Evolutionary conservation across 2,329 filamentous ascomycete genomes (phyloP), one percentile per base, ranked within the genome.

Genomic region (Apiospora aurea): DNA sequence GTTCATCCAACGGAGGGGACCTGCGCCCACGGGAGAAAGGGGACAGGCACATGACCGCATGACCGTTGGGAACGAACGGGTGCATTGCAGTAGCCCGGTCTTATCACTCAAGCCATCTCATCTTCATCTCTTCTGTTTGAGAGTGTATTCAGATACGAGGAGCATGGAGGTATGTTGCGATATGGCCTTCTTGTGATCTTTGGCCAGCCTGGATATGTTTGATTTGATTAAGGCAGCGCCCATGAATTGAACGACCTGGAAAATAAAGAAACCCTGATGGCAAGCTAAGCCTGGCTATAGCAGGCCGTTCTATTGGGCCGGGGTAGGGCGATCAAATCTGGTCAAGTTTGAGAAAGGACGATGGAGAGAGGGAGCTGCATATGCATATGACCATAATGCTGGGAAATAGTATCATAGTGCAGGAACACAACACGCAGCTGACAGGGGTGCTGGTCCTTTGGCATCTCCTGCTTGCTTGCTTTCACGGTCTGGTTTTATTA

Each of bases 21-120:
- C 57, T 64, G 34, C 41, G 34, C 57, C 57, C 57, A 38, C 57
- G 26, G 57, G 57, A 16, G 8, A 64, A 64, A 41, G 57, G 57
- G 57, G 34, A 8, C 34, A 8, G 34, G 7, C 26, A 34, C 46
- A 49, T 49, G 49, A n/a, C n/a, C n/a, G 49, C 49, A 51, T 51
- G n/a, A 13, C 53, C 53, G 53, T 61, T 61, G 21, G 53, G 29
- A 38, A 61, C 21, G 18, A 38, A n/a, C 10, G 29, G 7, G 8
- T 61, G 29, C 53, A 61, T 11, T n/a, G 29, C 53, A 61, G 53
- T 61, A 61, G 53, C 38, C 2, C n/a, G 29, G 53, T 61, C 53
- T n/a, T 29, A 38, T 61, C 53, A 4, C 18, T 34, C 29, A 24
- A 61, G 26, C 41, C 29, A 61, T 61, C 53, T 38, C 53, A 61